phyloP scores from a whole-genome alignment of 148 eudicot species.

The Rhododendron ovatum region DNA sequence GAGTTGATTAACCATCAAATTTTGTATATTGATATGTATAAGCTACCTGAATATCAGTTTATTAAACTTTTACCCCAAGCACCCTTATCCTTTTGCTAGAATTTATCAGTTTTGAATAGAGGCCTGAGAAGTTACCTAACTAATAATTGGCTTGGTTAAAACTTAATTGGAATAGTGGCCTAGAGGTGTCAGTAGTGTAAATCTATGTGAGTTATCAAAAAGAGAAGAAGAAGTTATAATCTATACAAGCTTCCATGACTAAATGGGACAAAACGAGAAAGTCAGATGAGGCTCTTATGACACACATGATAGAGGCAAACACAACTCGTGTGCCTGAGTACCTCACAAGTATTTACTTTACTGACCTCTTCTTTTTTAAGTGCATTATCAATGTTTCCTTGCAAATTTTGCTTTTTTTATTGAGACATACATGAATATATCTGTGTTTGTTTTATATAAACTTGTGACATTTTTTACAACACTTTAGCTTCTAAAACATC shows the following conservation, averaged over 20 bases:
- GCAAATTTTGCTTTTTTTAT: background rate
- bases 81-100: background rate
- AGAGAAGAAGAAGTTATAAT: background rate
- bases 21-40: background rate
- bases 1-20: background rate
- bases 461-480: background rate
- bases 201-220: background rate
- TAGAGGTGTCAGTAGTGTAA: background rate
- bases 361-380: background rate
- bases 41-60: background rate
- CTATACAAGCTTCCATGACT: background rate
- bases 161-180: background rate
- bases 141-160: background rate
- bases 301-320: background rate
- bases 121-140: background rate
- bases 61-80: background rate
- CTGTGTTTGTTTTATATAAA: background rate
- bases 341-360: background rate
- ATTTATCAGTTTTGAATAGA: background rate
- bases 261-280: background rate
- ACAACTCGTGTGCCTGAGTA: background rate
- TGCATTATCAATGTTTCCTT: background rate
- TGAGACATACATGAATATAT: background rate
- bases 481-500: background rate
- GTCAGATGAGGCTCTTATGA: background rate